phyloP scores from a whole-genome alignment of 768 basidiomycete species.

The Boletus barrowsii region DNA sequence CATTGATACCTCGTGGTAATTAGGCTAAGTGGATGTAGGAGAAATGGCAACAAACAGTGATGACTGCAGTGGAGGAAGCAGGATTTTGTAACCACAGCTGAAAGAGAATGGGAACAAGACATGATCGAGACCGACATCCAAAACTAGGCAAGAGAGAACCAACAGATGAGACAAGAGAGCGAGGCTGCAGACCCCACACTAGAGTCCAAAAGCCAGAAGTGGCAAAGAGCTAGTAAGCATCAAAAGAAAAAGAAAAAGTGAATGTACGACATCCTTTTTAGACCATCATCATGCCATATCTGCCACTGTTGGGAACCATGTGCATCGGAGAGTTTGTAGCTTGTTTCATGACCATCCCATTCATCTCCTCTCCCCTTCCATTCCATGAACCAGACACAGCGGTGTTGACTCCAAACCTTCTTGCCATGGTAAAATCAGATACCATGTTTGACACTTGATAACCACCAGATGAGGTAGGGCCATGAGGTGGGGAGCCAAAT shows the following conservation, averaged over 20 bases:
- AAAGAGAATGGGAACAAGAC: conserved; percentile 1
- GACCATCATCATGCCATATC: conserved; percentile 41
- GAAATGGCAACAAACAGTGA: conserved; percentile 5
- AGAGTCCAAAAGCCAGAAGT: conserved; percentile 11
- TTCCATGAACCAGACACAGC: conserved; percentile 23
- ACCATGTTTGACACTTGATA: conserved; percentile 36
- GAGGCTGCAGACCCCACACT: conserved; percentile 10
- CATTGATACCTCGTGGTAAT: conserved; percentile 16
- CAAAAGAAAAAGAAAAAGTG: background rate
- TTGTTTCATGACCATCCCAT: conserved; percentile 35
- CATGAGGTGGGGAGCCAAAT: conserved; percentile 31
- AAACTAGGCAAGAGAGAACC: conserved; percentile 15
- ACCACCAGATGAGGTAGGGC: conserved; percentile 26
- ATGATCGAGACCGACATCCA: conserved; percentile 6
- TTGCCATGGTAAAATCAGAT: conserved; percentile 24
- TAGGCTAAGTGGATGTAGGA: conserved; percentile 8
- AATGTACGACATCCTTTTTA: conserved; percentile 15
- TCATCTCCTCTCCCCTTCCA: conserved; percentile 30
- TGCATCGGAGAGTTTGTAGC: conserved; percentile 36
- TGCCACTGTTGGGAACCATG: conserved; percentile 36
- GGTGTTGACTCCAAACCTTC: conserved; percentile 26
- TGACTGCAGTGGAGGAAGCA: background rate
- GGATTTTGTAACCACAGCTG: conserved; percentile 12
- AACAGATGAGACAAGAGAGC: conserved; percentile 11
- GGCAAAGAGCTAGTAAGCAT: conserved; percentile 8